Evolutionary conservation across 2,329 filamentous ascomycete genomes (phyloP).

Genomic region (Davidsoniella australis): DNA sequence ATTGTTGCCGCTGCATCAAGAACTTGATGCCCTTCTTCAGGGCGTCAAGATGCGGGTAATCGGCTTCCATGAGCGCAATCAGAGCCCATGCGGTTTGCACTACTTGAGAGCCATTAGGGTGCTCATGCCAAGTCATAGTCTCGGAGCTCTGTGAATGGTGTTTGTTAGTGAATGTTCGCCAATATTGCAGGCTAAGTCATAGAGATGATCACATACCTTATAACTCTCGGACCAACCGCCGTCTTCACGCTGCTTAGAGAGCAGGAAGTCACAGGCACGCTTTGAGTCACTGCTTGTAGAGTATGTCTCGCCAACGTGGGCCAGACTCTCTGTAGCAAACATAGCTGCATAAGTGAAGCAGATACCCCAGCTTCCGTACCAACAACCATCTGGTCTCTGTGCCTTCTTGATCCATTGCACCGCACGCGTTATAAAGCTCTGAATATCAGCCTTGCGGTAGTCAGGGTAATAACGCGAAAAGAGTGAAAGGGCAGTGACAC

Average conservation of each 20-base stretch:
- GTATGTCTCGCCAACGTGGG: constrained; percentile 67
- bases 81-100: constrained; percentile 89
- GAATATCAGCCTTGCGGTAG: constrained; percentile 63
- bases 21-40: constrained; percentile 60
- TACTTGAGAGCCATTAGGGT: constrained; percentile 62
- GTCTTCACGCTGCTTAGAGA: constrained; percentile 70
- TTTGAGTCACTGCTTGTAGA: constrained; percentile 52
- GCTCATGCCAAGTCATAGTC: constrained; percentile 55
- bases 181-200: background rate
- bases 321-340: constrained; percentile 83
- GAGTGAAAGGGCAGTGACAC: constrained; percentile 69
- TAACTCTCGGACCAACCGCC: constrained; percentile 97
- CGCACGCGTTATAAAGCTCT: constrained; percentile 52
- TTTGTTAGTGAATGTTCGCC: constrained; percentile 1
- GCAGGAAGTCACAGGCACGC: constrained; percentile 68
- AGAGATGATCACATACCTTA: constrained; percentile 28
- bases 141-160: constrained; percentile 47
- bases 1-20: constrained; percentile 69
- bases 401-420: constrained; percentile 67
- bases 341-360: constrained; percentile 95
- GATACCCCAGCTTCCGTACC: constrained; percentile 97
- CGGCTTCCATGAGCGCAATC: constrained; percentile 66
- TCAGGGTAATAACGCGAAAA: constrained; percentile 69
- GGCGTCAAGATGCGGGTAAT: constrained; percentile 57
- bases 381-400: constrained; percentile 70